Conservation (phyloP, 2,329 filamentous ascomycete genomes). For the Colletotrichum abscissum region DNA sequence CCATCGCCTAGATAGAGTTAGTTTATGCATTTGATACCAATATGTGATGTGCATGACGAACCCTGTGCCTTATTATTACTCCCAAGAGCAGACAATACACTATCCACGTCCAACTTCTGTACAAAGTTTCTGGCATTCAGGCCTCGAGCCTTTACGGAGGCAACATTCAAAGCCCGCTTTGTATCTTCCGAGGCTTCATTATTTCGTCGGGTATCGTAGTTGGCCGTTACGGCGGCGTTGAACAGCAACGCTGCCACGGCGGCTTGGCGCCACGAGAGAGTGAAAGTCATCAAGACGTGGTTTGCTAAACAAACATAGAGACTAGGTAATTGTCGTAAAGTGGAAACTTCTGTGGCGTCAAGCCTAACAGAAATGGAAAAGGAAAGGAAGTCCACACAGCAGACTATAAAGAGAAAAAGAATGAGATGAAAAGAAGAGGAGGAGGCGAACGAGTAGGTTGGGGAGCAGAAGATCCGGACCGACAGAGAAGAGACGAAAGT, state of each 20-base stretch:
- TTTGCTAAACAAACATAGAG: not conserved
- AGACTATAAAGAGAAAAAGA: not conserved
- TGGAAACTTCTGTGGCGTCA: constrained; percentile 14
- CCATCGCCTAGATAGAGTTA: not conserved
- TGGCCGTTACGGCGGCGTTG: constrained; percentile 25
- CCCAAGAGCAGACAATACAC: constrained; percentile 7
- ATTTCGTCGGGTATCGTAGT: constrained; percentile 10
- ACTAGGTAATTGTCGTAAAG: not conserved
- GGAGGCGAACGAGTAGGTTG: not conserved
- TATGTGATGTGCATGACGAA: not conserved
- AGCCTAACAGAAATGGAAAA: constrained; percentile 21
- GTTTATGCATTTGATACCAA: not conserved
- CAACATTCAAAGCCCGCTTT: constrained; percentile 22
- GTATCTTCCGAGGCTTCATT: constrained; percentile 11
- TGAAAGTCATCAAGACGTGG: not conserved
- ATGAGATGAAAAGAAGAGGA: not conserved
- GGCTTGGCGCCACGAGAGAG: constrained; percentile 27
- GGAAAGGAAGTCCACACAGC: constrained; percentile 10
- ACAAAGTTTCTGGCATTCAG: constrained; percentile 18
- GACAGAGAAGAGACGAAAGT: constrained; percentile 1
- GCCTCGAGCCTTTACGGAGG: not conserved
- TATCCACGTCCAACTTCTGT: constrained; percentile 12
- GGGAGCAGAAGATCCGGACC: not conserved
- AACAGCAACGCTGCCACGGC: constrained; percentile 28
- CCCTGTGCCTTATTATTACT: not conserved